Evolutionary conservation across 768 basidiomycete species (phyloP).

Genomic region (Piloderma croceum): DNA sequence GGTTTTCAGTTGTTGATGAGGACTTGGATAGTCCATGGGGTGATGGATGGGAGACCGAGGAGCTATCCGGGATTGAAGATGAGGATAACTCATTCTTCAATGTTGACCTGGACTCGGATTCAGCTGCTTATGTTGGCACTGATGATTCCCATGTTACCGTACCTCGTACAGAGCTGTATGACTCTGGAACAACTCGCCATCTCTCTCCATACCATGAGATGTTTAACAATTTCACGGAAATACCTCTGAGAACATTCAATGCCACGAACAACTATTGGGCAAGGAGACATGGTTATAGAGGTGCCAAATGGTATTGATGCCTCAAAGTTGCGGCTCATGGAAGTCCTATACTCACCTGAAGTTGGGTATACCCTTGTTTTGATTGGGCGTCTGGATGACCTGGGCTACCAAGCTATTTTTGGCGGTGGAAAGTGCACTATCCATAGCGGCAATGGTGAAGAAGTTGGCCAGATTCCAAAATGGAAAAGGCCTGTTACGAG

Average conservation of each 20-base stretch:
- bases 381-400: conserved; percentile 30
- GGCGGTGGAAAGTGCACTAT: conserved; percentile 24
- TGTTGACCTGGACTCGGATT: conserved; percentile 6
- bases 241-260: conserved; percentile 19
- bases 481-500: neutral
- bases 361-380: conserved; percentile 34
- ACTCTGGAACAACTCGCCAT: conserved; percentile 28
- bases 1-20: conserved; percentile 17
- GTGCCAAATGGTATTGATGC: conserved; percentile 28
- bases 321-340: conserved; percentile 21
- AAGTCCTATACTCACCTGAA: conserved; percentile 34
- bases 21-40: too few relatives aligned
- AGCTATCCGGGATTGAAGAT: too few relatives aligned
- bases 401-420: conserved; percentile 24
- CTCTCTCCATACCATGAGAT: conserved; percentile 24
- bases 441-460: too few relatives aligned
- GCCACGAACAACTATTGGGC: conserved; percentile 29
- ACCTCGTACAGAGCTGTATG: conserved; percentile 13
- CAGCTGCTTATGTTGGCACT: conserved; percentile 1
- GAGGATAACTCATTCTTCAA: too few relatives aligned
- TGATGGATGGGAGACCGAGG: too few relatives aligned
- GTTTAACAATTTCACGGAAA: conserved; percentile 20
- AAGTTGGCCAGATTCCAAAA: neutral
- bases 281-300: conserved; percentile 26
- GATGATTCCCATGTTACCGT: conserved; percentile 3